phyloP scores from a whole-genome alignment of 2,329 filamentous ascomycete genomes.

The Ophiostoma sp. region DNA sequence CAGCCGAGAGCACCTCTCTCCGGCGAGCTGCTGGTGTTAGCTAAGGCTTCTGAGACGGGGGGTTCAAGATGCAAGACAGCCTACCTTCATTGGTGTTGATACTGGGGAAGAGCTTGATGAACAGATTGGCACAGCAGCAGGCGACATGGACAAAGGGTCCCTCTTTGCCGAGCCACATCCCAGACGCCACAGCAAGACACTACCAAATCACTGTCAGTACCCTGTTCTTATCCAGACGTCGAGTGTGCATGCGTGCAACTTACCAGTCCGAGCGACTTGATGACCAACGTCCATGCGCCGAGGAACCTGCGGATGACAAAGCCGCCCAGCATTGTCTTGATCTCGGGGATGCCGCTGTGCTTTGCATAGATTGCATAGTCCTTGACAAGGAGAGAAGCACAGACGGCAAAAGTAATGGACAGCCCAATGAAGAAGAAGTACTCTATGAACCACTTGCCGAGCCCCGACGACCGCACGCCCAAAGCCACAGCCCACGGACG shows the following conservation, averaged over 20 bases:
- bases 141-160: constrained; percentile 92
- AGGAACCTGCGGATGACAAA: constrained; percentile 88
- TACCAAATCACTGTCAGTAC: background rate
- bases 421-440: constrained; percentile 84
- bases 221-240: background rate
- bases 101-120: constrained; percentile 80
- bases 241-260: background rate
- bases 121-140: constrained; percentile 90
- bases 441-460: constrained; percentile 72
- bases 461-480: constrained; percentile 43
- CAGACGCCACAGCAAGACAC: constrained; percentile 85
- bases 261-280: constrained; percentile 75
- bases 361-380: constrained; percentile 83
- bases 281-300: constrained; percentile 79
- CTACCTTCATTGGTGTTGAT: constrained; percentile 74
- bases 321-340: constrained; percentile 91
- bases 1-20: constrained; percentile 85
- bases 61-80: constrained; percentile 5
- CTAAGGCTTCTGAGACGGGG: background rate
- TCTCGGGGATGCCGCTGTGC: constrained; percentile 94
- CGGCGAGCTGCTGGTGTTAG: constrained; percentile 51
- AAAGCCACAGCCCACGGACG: constrained; percentile 74
- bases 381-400: constrained; percentile 72
- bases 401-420: constrained; percentile 73
- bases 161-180: constrained; percentile 95